Percentiles rank a stretch among this genome's conserved stretches.
These are phyloP conservation scores for Tuber magnatum DNA, from an alignment of 495 filamentous ascomycete species.

Conservation along the genomic window DNA sequence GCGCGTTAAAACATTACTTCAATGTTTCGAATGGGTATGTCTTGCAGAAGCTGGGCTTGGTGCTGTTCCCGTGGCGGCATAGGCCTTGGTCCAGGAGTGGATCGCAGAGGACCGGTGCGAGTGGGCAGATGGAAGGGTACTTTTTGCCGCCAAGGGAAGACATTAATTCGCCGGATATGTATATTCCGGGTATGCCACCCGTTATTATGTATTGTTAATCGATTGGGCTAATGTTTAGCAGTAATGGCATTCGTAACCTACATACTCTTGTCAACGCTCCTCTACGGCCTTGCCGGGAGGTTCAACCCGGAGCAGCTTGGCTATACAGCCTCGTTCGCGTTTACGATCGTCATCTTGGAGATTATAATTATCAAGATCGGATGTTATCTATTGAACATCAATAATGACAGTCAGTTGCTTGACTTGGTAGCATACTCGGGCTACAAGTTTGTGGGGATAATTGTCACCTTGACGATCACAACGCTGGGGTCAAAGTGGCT, in stretches of 20 bases:
- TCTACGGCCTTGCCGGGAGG: constrained; percentile 80
- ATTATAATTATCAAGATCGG: constrained; percentile 85
- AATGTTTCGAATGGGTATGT: constrained; percentile 92
- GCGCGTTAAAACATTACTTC: constrained; percentile 88
- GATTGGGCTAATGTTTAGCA: not conserved
- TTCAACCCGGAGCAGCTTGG: constrained; percentile 94
- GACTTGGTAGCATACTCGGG: constrained; percentile 94
- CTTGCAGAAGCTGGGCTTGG: constrained; percentile 72
- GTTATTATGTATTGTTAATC: not conserved
- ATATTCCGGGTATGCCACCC: constrained; percentile 59
- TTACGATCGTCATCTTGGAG: constrained; percentile 75
- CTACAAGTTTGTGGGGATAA: constrained; percentile 96
- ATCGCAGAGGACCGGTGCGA: constrained; percentile 50
- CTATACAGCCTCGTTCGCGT: constrained; percentile 74
- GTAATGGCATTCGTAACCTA: constrained; percentile 93
- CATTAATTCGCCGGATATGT: constrained; percentile 98
- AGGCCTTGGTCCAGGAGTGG: constrained; percentile 80
- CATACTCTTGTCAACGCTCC: constrained; percentile 79
- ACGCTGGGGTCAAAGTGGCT: constrained; percentile 66
- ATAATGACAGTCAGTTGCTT: constrained; percentile 70
- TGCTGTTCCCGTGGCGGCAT: constrained; percentile 96
- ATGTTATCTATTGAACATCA: constrained; percentile 87
- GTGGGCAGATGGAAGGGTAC: constrained; percentile 66
- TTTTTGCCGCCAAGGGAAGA: constrained; percentile 92
- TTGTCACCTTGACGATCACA: constrained; percentile 70